These are phyloP conservation scores for Boletus nobilissimus DNA, from an alignment of 1,284 basidiomycete species.

Conservation along the genomic window DNA sequence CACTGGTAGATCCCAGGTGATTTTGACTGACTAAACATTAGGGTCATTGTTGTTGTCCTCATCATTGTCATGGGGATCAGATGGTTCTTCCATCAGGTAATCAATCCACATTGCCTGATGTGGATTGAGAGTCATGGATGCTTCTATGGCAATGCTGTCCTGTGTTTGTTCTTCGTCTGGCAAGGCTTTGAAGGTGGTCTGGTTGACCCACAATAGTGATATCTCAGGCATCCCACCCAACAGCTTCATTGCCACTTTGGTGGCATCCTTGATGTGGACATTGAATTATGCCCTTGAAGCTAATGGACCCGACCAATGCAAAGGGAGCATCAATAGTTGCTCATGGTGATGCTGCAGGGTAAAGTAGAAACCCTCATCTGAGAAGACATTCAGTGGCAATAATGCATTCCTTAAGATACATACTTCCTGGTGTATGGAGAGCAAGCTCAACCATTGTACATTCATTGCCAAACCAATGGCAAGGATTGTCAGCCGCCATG, in stretches of 20 bases:
- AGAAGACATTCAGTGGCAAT: background rate
- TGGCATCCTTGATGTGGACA: background rate
- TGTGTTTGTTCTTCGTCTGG: background rate
- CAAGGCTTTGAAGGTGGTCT: background rate
- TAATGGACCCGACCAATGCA: slow-evolving; percentile 14
- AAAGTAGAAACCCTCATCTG: slow-evolving; percentile 8
- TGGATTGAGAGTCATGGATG: background rate
- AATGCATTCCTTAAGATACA: too few relatives aligned
- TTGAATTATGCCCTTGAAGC: slow-evolving; percentile 3
- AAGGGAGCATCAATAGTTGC: slow-evolving; percentile 3
- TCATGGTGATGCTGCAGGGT: background rate
- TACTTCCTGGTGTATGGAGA: too few relatives aligned
- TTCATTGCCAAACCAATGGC: too few relatives aligned
- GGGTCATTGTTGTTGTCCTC: background rate
- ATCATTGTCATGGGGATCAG: background rate
- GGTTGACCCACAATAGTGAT: slow-evolving; percentile 9
- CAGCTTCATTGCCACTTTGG: background rate
- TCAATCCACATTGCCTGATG: background rate
- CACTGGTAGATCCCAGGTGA: background rate
- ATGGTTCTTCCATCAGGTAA: background rate
- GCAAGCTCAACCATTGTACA: too few relatives aligned
- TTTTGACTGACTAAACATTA: background rate
- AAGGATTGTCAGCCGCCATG: too few relatives aligned
- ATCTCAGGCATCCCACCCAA: background rate
- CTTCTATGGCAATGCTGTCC: background rate